A percentile compares a stretch with the other conserved stretches of the same genome.
Conservation (phyloP, 2,329 filamentous ascomycete genomes). For the Ophiostoma populinum region DNA sequence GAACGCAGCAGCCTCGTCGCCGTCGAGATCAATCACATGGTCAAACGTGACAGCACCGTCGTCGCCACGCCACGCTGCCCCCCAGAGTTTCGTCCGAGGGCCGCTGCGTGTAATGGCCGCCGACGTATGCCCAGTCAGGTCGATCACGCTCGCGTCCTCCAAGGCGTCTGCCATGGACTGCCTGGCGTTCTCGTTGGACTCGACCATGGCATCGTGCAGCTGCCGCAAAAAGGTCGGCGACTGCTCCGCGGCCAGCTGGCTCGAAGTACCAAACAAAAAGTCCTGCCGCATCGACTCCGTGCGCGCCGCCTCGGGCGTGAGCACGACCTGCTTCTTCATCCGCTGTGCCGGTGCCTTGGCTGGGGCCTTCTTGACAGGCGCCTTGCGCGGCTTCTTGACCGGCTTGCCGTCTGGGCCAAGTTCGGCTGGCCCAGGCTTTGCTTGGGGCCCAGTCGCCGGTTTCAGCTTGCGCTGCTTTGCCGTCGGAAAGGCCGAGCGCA, state of each 20-base stretch:
- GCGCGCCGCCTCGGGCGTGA: slow-evolving; percentile 53
- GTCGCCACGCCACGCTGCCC: slow-evolving; percentile 47
- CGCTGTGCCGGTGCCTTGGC: slow-evolving; percentile 2
- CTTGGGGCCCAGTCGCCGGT: slow-evolving; percentile 1
- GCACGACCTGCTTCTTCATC: slow-evolving; percentile 32
- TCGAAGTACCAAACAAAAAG: slow-evolving; percentile 73
- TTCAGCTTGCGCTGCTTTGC: slow-evolving; percentile 17
- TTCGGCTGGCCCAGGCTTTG: no score
- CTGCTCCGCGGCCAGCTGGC: slow-evolving; percentile 59
- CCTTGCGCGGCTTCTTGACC: slow-evolving; percentile 1
- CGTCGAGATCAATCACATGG: slow-evolving; percentile 41
- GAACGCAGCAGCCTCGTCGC: slow-evolving; percentile 27
- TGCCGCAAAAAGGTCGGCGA: slow-evolving; percentile 49
- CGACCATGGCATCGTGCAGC: slow-evolving; percentile 41
- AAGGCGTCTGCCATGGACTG: not conserved
- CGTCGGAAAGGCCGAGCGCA: slow-evolving; percentile 14
- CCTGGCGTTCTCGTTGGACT: slow-evolving; percentile 31
- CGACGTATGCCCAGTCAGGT: not conserved
- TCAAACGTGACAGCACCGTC: slow-evolving; percentile 47
- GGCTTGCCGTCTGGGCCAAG: not conserved
- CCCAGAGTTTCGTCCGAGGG: slow-evolving; percentile 41
- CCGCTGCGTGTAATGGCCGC: not conserved
- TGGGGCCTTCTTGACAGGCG: slow-evolving; percentile 1
- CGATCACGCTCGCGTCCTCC: slow-evolving; percentile 1
- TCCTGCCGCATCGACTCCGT: slow-evolving; percentile 51